A percentile compares a stretch with the other conserved stretches of the same genome.
phyloP scores from a whole-genome alignment of 768 basidiomycete genomes.

The Lenzites betulinus region DNA sequence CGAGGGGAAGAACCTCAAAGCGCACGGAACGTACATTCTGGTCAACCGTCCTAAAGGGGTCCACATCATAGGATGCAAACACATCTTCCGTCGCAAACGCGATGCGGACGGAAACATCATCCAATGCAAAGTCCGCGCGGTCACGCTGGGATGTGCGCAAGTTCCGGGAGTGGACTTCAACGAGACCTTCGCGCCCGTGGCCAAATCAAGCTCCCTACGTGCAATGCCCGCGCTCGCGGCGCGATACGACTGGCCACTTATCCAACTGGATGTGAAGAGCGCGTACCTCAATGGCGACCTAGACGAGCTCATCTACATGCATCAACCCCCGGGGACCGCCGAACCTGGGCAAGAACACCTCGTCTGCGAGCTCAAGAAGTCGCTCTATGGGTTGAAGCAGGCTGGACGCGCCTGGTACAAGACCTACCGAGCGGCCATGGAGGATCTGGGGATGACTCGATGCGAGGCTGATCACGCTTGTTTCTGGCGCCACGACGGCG shows the following conservation, averaged over 20 bases:
- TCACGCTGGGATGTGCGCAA: not conserved
- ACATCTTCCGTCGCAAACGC: not conserved
- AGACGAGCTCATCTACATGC: slow-evolving; percentile 25
- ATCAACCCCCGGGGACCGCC: slow-evolving; percentile 7
- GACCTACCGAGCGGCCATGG: not conserved
- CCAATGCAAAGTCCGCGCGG: not conserved
- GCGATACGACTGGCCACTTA: slow-evolving; percentile 27
- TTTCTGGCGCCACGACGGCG: slow-evolving; percentile 4
- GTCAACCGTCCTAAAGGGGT: slow-evolving; percentile 4
- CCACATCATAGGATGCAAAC: slow-evolving; percentile 12
- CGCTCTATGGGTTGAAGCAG: slow-evolving; percentile 19
- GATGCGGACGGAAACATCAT: not conserved
- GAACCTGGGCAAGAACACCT: not conserved
- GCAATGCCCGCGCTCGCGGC: slow-evolving; percentile 34
- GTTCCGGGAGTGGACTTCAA: not conserved
- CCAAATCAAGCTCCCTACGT: slow-evolving; percentile 26
- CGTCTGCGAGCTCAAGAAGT: not conserved
- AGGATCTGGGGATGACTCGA: not conserved
- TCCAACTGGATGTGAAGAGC: slow-evolving; percentile 37
- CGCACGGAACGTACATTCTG: slow-evolving; percentile 8
- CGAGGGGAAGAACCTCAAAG: slow-evolving; percentile 9
- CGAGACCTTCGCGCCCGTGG: not conserved
- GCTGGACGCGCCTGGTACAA: slow-evolving; percentile 17
- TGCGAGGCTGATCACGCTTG: slow-evolving; percentile 22
- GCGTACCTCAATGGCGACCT: slow-evolving; percentile 32